Percentiles rank a stretch among this genome's conserved stretches.
Evolutionary conservation across 192 early-diverging fungal genomes (phyloP).

Genomic region (Umbelopsis ramanniana): DNA sequence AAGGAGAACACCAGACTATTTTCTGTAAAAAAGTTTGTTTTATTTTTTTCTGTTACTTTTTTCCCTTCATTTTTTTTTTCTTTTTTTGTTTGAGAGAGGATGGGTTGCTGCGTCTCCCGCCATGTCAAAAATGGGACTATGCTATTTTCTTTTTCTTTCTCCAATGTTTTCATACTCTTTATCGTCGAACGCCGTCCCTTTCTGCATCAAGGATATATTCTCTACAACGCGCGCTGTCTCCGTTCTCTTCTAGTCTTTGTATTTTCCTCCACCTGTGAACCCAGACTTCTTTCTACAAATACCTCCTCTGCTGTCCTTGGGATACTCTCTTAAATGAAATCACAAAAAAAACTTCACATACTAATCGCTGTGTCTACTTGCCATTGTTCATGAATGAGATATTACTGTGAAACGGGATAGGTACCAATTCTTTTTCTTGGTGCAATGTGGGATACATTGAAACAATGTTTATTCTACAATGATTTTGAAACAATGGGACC

Average conservation of each 20-base stretch:
- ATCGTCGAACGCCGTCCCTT: constrained; percentile 21
- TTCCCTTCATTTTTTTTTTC: constrained; percentile 8
- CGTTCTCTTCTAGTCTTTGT: constrained; percentile 11
- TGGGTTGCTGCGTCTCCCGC: constrained; percentile 22
- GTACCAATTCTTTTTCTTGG: no score
- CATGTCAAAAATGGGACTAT: constrained; percentile 8
- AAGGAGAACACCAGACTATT: constrained; percentile 98
- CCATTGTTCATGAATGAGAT: no score
- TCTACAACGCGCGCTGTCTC: constrained; percentile 11
- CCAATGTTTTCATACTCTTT: constrained; percentile 19
- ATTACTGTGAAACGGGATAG: no score
- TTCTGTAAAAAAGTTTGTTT: constrained; percentile 70
- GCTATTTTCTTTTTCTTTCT: not conserved
- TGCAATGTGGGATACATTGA: no score
- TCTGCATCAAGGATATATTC: constrained; percentile 23
- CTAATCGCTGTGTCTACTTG: not conserved
- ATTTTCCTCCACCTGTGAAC: constrained; percentile 18
- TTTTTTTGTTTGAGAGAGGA: constrained; percentile 3
- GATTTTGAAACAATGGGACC: not conserved
- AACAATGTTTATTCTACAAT: not conserved
- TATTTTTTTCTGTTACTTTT: constrained; percentile 11
- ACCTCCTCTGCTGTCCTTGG: constrained; percentile 9
- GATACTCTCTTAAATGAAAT: constrained; percentile 21
- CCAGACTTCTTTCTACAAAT: constrained; percentile 11
- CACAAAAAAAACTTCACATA: not conserved